These are phyloP conservation scores for Diaporthe aspalathi DNA, from an alignment of 2,329 filamentous ascomycete genomes.

Conservation along the genomic window DNA sequence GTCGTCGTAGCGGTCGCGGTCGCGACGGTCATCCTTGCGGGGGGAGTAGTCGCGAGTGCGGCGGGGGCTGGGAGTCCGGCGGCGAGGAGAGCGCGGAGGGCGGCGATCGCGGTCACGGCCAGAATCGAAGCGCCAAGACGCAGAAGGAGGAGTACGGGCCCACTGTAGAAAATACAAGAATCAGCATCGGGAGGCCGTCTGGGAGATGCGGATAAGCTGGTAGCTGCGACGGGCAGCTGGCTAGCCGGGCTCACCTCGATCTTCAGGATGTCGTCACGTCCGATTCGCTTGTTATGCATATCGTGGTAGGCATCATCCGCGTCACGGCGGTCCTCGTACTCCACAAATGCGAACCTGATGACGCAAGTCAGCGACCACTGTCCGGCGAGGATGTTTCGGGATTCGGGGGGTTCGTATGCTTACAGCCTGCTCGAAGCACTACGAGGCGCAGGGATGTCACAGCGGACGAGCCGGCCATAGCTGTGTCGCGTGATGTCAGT, in stretches of 20 bases:
- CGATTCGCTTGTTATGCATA: conserved; percentile 99
- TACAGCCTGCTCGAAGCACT: conserved; percentile 95
- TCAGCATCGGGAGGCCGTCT: conserved; percentile 30
- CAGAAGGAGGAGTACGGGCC: conserved; percentile 97
- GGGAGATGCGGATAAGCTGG: conserved; percentile 32
- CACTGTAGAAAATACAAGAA: conserved; percentile 70
- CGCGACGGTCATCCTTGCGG: conserved; percentile 86
- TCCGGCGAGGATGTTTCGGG: neutral
- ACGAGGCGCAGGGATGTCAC: conserved; percentile 95
- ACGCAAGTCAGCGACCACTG: conserved; percentile 30
- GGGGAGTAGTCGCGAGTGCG: conserved; percentile 83
- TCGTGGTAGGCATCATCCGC: conserved; percentile 99
- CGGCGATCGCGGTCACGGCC: conserved; percentile 80
- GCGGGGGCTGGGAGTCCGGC: conserved; percentile 81
- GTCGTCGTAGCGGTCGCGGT: conserved; percentile 83
- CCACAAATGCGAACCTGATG: conserved; percentile 91
- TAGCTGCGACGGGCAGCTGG: conserved; percentile 1
- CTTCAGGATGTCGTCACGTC: conserved; percentile 94
- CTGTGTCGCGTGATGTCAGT: conserved; percentile 65
- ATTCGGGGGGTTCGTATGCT: conserved; percentile 56
- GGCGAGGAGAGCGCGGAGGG: conserved; percentile 70
- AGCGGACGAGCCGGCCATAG: conserved; percentile 97
- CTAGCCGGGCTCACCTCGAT: conserved; percentile 78
- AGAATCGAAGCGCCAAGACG: conserved; percentile 97
- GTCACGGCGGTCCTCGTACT: conserved; percentile 98